Conservation (phyloP, 2,329 filamentous ascomycete species). For the Alternaria viburni region DNA sequence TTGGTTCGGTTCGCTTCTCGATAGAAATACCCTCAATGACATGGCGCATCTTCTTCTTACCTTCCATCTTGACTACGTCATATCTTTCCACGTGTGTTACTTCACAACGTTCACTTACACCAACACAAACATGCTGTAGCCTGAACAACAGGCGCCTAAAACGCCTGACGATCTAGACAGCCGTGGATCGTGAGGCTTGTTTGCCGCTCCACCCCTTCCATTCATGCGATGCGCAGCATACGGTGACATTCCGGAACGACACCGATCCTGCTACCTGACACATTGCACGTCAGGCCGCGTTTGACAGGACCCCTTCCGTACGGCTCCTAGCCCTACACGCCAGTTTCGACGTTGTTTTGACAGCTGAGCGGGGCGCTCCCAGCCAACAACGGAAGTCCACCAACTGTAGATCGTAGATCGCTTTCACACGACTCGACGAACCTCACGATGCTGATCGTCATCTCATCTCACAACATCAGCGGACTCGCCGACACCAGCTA, state of each 20-base stretch:
- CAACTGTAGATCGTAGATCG: neutral
- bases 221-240: neutral
- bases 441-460: neutral
- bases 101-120: neutral
- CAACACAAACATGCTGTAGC: neutral
- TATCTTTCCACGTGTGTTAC: neutral
- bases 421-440: neutral
- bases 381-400: neutral
- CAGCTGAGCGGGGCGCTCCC: neutral
- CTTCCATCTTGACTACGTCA: neutral
- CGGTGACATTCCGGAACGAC: neutral
- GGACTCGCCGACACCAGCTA: neutral
- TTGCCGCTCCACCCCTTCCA: neutral
- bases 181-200: neutral
- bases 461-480: neutral
- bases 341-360: neutral
- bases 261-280: neutral
- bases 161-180: neutral
- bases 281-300: neutral
- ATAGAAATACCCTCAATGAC: conserved; percentile 10
- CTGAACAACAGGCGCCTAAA: neutral
- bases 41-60: neutral
- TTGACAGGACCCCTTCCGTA: neutral
- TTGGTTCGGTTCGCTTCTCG: neutral
- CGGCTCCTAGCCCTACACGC: neutral